Evolutionary conservation across 805 yeast species (phyloP), one percentile per base, ranked within the genome.

Genomic region (Teunomyces gatunensis): DNA sequence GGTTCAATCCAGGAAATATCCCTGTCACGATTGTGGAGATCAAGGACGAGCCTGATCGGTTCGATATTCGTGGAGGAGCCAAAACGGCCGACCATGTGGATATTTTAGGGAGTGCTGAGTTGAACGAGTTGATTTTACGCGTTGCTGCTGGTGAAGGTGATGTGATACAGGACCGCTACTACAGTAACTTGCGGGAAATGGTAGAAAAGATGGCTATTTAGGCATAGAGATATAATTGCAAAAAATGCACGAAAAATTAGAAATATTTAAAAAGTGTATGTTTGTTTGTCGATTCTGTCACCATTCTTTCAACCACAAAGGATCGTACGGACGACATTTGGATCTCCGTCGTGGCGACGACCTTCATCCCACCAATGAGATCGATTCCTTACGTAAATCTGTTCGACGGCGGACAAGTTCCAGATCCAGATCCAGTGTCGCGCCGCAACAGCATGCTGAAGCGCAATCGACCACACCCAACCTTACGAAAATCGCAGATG

Each of bases 81-180:
- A 87, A 87, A 63, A 92, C 97, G 0, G 97, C 98, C 1, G 99
- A 94, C 59, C 99, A 94, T 65, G 99, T 94, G 25, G 99, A 94
- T 63, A 91, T 94, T 41, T 73, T 94, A 41, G 99, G 99, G 2
- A 83, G 96, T 52, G 89, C 97, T 0, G 96, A 86, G 60, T 72
- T 94, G 63, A 94, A 94, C 62, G 99, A 94, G 60, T 71, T 91
- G 58, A 73, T 94, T 10, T 71, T 92, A 46, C 79, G 79, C 51
- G 89, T 94, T 13, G 97, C 91, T 1, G 74, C 88, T 37, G 99
- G 99, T 0, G 64, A 74, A 30, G 96, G 95, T 2, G 81, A 81
- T 42, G 64, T 73, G 15, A 87, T 94, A 48, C 71, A 79, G 39
- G 84, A 84, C 55, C 70, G 79, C 41, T 71, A 76, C 42, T 68